A percentile compares a stretch with the other conserved stretches of the same genome.
Conservation (phyloP, 495 filamentous ascomycete species). For the Xylaria scruposa region DNA sequence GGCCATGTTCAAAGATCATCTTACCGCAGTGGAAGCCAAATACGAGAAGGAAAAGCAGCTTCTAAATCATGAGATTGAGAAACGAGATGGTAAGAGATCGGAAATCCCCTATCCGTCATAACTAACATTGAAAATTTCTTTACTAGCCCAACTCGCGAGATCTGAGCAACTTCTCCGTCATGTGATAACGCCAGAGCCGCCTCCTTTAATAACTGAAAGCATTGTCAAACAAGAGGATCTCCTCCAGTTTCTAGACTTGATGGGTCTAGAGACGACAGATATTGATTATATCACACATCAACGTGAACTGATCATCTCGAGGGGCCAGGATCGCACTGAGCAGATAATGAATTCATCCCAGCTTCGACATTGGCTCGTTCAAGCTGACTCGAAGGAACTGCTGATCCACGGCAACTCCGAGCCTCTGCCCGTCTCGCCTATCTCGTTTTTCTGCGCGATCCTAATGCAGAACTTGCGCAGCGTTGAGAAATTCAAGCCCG, state of each 20-base stretch:
- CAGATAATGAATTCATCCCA: slow-evolving; percentile 7
- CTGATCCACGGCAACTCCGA: slow-evolving; percentile 3
- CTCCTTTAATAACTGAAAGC: neutral
- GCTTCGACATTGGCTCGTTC: slow-evolving; percentile 14
- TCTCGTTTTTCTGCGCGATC: slow-evolving; percentile 2
- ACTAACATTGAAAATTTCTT: neutral
- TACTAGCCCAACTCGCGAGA: neutral
- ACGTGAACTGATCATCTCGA: neutral
- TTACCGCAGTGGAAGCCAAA: slow-evolving; percentile 3
- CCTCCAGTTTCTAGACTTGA: neutral
- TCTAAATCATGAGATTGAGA: neutral
- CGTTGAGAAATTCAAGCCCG: slow-evolving; percentile 2
- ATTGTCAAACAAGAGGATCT: neutral
- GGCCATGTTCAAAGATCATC: slow-evolving; percentile 6
- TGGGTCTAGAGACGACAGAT: neutral
- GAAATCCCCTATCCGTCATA: neutral
- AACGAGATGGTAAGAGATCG: slow-evolving; percentile 4
- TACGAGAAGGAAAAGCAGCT: slow-evolving; percentile 14
- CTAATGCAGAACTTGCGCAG: slow-evolving; percentile 10
- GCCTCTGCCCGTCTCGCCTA: neutral
- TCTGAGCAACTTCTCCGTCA: slow-evolving; percentile 7
- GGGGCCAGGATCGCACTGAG: slow-evolving; percentile 15
- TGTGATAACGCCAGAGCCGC: neutral
- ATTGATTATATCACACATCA: slow-evolving; percentile 2
- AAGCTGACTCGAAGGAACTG: slow-evolving; percentile 8